Base-by-base conservation (phyloP, 495 filamentous ascomycete species). In the Amniculicola lignicola region DNA sequence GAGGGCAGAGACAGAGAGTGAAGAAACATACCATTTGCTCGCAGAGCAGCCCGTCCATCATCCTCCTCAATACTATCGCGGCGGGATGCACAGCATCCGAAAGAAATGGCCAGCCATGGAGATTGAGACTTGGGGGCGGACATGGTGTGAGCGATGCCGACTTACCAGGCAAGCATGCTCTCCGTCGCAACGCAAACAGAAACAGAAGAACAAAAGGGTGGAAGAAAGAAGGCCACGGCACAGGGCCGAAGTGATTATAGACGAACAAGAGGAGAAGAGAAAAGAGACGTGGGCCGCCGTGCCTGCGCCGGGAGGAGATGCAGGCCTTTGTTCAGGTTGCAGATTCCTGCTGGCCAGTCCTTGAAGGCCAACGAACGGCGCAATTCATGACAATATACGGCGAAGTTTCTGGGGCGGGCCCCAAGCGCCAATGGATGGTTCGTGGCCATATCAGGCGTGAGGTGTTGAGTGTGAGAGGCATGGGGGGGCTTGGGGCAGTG, bases 1-100 rank as follows among this genome's bases (percentile, higher is more conserved):
- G 24, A 50, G 9, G n/a, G 1, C 29, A 44, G 28, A 27, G 14
- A 41, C n/a, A 11, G 35, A 14, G 23, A 41, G 14, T 12, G 33
- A 45, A 35, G 18, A 50, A 33, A 38, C 60, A 35, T 51, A 63
- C 60, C 40, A 21, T 51, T 51, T 39, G 31, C 49, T 23, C 40
- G 41, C 15, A 59, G 33, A 7, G 21, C 36, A 29, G 35, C 50
- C 42, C 24, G 47, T 33, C 28, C 36, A n/a, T 2, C 37, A 31
- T 59, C 43, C 2, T 41, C 48, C 16, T 54, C 43, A 12, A 48
- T 21, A 45, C 38, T 45, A 22, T 54, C 45, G 24, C 59, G 35
- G 19, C 36, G 22, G 54, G 63, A 54, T 56, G 63, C 63, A 62
- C 63, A 66, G 63, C 63, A 66, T 49, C 63, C 63, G 42, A 61